A percentile compares a stretch with the other conserved stretches of the same genome.
Evolutionary conservation across 1,284 basidiomycete species (phyloP).

Genomic region (Ceratobasidium sp.): DNA sequence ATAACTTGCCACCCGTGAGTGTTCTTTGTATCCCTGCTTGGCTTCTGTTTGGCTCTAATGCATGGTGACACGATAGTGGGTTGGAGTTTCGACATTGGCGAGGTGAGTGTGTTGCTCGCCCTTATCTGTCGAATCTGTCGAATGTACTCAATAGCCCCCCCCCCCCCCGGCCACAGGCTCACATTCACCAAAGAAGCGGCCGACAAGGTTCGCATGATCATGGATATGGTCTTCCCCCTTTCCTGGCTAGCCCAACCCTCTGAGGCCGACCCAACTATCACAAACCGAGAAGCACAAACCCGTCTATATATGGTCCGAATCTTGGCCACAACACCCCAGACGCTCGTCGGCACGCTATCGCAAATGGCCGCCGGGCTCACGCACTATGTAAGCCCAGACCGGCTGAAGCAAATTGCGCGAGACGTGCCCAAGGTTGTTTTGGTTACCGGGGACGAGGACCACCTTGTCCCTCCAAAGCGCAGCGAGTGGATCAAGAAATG

Average conservation of each 20-base stretch:
- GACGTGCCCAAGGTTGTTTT: conserved; percentile 72
- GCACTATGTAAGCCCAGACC: conserved; percentile 69
- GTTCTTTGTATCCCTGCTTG: background rate
- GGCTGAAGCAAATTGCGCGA: conserved; percentile 65
- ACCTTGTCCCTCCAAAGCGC: conserved; percentile 69
- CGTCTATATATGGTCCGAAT: conserved; percentile 66
- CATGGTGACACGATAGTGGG: conserved; percentile 54
- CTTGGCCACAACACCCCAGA: conserved; percentile 67
- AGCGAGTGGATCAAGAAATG: conserved; percentile 67
- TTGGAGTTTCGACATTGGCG: conserved; percentile 58
- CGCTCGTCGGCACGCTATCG: conserved; percentile 70
- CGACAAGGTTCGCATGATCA: conserved; percentile 63
- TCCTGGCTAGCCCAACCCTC: conserved; percentile 67
- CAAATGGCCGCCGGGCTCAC: conserved; percentile 80
- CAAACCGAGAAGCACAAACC: conserved; percentile 69
- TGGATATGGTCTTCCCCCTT: conserved; percentile 70
- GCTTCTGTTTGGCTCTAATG: conserved; percentile 20
- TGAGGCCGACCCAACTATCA: conserved; percentile 64
- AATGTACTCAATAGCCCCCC: background rate
- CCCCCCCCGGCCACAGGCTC: conserved; percentile 53
- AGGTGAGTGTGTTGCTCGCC: conserved; percentile 49
- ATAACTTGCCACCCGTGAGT: conserved; percentile 70
- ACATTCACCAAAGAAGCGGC: conserved; percentile 63
- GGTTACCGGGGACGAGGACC: conserved; percentile 78
- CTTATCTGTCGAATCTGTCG: background rate